Evolutionary conservation across 2,329 filamentous ascomycete species (phyloP), one percentile per base, ranked within the genome.

Genomic region (Pseudogymnoascus sp.): DNA sequence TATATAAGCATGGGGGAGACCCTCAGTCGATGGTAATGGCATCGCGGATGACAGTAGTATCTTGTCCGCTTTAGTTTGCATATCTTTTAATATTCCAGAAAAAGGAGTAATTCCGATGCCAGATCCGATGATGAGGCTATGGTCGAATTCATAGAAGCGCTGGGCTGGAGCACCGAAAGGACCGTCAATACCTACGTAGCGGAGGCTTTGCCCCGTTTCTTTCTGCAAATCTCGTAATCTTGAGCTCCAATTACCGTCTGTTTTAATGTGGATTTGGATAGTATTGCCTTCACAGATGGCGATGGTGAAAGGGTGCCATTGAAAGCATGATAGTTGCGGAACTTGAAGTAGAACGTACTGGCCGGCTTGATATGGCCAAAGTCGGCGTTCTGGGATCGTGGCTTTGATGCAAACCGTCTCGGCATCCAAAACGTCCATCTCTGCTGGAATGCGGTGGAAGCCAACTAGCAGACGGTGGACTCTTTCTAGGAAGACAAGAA

Each of bases 241-340:
- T 3, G 72, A 72, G 0, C 82, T 84, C 82, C 82, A 85, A 69
- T 84, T 77, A 0, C 82, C 82, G 52, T 84, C 81, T 2, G 79
- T 80, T 68, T 84, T 84, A 73, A 85, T 83, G 66, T 84, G 82
- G 0, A 85, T 69, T 69, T 79, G 78, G 72, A 85, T 77, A 33
- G 77, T 75, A 25, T 79, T 78, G 0, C 78, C 80, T 12, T 77
- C 75, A 65, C 82, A 84, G 2, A 79, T 78, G 0, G 82, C 84
- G 0, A 85, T 79, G 0, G 82, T 84, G 66, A 85, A 85, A 0
- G 82, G 82, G 62, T 85, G 82, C 82, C 82, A 85, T 66, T 84
- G 81, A 63, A 81, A 84, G 59, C 75, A 72, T 38, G 80, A 82
- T 22, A 84, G 70, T 30, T 73, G 65, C 0, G 82, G 82, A 0